Evolutionary conservation across 495 filamentous ascomycete genomes (phyloP).

Genomic region (Venustampulla echinocandica): DNA sequence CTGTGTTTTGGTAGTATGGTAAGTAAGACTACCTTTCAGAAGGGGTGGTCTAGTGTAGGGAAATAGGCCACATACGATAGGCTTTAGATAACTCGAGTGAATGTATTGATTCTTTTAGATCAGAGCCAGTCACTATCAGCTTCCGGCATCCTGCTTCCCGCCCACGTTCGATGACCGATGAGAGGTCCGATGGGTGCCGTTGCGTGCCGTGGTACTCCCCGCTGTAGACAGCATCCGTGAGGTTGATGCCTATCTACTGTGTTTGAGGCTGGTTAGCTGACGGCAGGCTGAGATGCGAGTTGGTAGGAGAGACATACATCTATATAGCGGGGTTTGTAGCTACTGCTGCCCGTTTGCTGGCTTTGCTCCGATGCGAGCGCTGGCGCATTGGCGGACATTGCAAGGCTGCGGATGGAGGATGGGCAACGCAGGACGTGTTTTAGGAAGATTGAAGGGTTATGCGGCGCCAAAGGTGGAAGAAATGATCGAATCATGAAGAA

Average conservation of each 20-base stretch:
- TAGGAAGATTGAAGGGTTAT: background rate
- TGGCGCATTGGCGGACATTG: conserved; percentile 4
- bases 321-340: conserved; percentile 12
- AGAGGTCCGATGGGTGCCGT: conserved; percentile 70
- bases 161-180: conserved; percentile 67
- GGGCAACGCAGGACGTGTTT: background rate
- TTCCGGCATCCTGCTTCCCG: conserved; percentile 70
- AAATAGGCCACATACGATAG: conserved; percentile 48
- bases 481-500: too few species aligned
- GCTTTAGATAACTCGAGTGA: conserved; percentile 65
- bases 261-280: background rate
- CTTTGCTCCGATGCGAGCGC: background rate
- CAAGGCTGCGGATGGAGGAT: background rate
- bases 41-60: background rate
- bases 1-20: conserved; percentile 28
- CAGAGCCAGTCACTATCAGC: conserved; percentile 90
- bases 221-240: conserved; percentile 77
- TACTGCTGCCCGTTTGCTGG: background rate
- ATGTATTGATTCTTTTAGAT: conserved; percentile 64
- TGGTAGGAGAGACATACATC: conserved; percentile 7
- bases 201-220: conserved; percentile 78
- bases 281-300: background rate
- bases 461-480: too few species aligned
- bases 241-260: conserved; percentile 76
- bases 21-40: background rate